These are phyloP conservation scores for Bifiguratus adelaidae DNA, from an alignment of 192 early-diverging fungal genomes.

Conservation along the genomic window DNA sequence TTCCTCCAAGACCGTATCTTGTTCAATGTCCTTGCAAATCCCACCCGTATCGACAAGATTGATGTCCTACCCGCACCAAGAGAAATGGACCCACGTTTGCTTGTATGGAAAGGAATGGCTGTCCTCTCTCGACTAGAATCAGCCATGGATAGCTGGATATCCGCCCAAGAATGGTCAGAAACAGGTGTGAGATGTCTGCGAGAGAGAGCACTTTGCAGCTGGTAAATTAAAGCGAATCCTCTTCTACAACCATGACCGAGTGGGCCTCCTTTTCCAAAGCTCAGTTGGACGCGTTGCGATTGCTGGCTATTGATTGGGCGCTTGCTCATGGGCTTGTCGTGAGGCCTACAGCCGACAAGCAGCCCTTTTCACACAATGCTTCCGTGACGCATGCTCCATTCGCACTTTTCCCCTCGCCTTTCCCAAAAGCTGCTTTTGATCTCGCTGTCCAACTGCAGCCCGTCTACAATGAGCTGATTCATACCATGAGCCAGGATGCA, in stretches of 20 bases:
- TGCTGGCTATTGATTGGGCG: conserved; percentile 72
- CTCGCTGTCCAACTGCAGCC: conserved; percentile 69
- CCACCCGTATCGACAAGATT: conserved; percentile 33
- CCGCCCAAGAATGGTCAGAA: conserved; percentile 57
- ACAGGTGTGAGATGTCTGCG: conserved; percentile 51
- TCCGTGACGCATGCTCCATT: conserved; percentile 74
- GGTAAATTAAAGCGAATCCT: too few relatives aligned
- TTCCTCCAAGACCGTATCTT: conserved; percentile 41
- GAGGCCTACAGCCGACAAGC: conserved; percentile 37
- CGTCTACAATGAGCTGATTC: conserved; percentile 70
- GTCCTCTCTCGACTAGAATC: conserved; percentile 71
- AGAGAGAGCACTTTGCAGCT: conserved; percentile 57
- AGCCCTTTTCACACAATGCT: conserved; percentile 11
- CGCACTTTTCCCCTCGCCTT: conserved; percentile 77
- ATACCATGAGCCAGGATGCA: conserved; percentile 64
- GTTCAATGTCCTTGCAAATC: conserved; percentile 22
- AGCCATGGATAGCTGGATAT: conserved; percentile 74
- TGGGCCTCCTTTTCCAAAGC: too few relatives aligned
- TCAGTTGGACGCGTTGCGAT: conserved; percentile 28
- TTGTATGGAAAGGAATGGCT: conserved; percentile 84
- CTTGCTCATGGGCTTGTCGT: conserved; percentile 75
- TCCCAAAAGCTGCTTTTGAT: conserved; percentile 62
- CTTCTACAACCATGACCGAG: too few relatives aligned
- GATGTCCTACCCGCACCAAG: conserved; percentile 69
- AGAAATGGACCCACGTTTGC: conserved; percentile 71